These are phyloP conservation scores for Priceomyces fermenticarens DNA, from an alignment of 805 yeast genomes.

Conservation along the genomic window DNA sequence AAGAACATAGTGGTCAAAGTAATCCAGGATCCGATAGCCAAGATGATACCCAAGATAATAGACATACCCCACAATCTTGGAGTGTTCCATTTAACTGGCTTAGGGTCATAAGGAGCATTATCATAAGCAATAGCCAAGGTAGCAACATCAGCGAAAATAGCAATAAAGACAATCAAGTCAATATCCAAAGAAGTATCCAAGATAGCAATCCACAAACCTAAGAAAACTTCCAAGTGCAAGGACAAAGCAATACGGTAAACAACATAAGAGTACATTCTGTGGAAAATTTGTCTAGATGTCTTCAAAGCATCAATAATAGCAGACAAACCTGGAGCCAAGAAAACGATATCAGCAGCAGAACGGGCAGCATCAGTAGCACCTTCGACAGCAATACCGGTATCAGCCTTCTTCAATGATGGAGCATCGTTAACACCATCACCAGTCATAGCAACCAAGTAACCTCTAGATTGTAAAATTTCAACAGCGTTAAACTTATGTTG, in stretches of 20 bases:
- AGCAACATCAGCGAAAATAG: constrained; percentile 96
- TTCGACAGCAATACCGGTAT: constrained; percentile 93
- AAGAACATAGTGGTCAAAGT: constrained; percentile 91
- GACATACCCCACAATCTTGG: constrained; percentile 98
- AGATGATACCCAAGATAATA: constrained; percentile 75
- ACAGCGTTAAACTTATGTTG: constrained; percentile 96
- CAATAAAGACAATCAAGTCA: constrained; percentile 92
- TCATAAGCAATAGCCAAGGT: constrained; percentile 96
- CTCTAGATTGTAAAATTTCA: constrained; percentile 92
- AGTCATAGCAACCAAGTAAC: constrained; percentile 98
- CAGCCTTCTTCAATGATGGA: constrained; percentile 93
- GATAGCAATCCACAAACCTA: constrained; percentile 96
- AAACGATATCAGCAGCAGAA: constrained; percentile 95
- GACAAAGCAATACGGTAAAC: constrained; percentile 97
- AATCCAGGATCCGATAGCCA: constrained; percentile 93
- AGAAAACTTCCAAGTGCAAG: constrained; percentile 88
- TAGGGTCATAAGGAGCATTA: constrained; percentile 91
- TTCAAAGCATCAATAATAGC: constrained; percentile 89
- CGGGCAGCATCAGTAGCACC: constrained; percentile 98
- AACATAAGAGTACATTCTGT: constrained; percentile 98
- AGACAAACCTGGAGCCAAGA: constrained; percentile 91
- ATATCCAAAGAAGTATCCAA: constrained; percentile 82
- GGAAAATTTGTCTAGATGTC: constrained; percentile 96
- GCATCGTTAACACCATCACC: constrained; percentile 99
- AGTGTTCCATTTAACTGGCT: constrained; percentile 94